phyloP scores from a whole-genome alignment of 2,329 filamentous ascomycete species.

The Calonectria ilicicola region DNA sequence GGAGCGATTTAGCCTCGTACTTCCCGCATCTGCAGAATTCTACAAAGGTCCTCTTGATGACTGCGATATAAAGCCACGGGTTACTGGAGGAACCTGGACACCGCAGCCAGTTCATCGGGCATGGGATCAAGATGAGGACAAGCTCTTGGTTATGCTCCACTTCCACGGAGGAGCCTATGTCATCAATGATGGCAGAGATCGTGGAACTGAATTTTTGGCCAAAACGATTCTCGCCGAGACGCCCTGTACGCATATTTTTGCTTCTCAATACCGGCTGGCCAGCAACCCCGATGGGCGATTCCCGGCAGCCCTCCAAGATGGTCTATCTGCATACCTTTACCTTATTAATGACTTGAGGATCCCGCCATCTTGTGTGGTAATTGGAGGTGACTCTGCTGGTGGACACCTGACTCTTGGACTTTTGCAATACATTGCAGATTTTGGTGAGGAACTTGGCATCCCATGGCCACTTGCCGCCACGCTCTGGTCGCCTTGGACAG shows the following conservation, averaged over 20 bases:
- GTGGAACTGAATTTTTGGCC: neutral
- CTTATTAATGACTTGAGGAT: neutral
- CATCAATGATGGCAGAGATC: neutral
- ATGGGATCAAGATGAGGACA: neutral
- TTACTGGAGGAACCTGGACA: constrained; percentile 1
- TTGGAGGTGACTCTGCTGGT: constrained; percentile 9
- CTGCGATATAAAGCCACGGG: neutral
- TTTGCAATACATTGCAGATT: neutral
- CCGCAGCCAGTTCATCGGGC: neutral
- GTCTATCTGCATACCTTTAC: neutral
- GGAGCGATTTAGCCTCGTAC: neutral
- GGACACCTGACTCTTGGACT: neutral
- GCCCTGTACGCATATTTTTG: neutral
- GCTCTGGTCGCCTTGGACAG: constrained; percentile 9
- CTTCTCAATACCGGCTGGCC: neutral
- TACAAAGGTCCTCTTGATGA: neutral
- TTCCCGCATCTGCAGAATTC: neutral
- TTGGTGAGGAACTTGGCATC: neutral
- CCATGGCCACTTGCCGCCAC: neutral
- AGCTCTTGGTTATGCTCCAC: neutral
- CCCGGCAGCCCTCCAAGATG: constrained; percentile 10
- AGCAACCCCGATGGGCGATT: neutral
- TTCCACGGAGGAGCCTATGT: constrained; percentile 6
- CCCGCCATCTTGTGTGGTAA: neutral
- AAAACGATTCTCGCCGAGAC: neutral